A percentile compares a stretch with the other conserved stretches of the same genome.
phyloP scores from a whole-genome alignment of 768 basidiomycete genomes.

The Rhizopogon rudus region DNA sequence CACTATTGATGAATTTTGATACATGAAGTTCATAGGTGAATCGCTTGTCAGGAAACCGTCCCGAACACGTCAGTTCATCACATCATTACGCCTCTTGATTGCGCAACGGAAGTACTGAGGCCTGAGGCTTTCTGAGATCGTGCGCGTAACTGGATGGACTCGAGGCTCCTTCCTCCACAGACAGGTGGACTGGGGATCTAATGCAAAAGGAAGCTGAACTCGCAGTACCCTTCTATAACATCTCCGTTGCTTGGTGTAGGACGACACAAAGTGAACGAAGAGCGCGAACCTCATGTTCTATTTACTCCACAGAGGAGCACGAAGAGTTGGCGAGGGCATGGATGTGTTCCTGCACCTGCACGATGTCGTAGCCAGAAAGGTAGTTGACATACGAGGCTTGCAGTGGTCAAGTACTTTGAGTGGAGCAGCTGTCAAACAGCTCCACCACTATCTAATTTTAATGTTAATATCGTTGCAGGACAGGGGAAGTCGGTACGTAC shows the following conservation, averaged over 20 bases:
- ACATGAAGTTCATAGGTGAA: background rate
- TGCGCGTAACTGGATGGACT: background rate
- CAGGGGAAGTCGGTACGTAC: background rate
- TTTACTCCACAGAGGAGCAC: background rate
- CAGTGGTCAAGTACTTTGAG: background rate
- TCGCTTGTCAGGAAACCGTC: background rate
- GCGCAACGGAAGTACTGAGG: background rate
- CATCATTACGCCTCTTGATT: background rate
- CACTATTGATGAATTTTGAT: background rate
- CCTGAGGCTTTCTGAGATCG: background rate
- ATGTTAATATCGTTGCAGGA: background rate
- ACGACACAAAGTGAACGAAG: background rate
- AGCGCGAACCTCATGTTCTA: background rate
- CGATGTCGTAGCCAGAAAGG: background rate
- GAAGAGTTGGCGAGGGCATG: background rate
- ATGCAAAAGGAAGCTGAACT: background rate
- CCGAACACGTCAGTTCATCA: background rate
- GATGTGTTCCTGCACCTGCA: background rate
- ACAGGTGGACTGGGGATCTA: background rate
- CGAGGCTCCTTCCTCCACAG: background rate
- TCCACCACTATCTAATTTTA: too few species aligned
- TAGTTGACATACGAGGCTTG: background rate
- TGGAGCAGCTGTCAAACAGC: background rate
- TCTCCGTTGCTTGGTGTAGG: background rate
- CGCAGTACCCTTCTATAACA: background rate